Evolutionary conservation across 768 basidiomycete genomes (phyloP), one percentile per base, ranked within the genome.

Genomic region (Phaeolepiota aurea): DNA sequence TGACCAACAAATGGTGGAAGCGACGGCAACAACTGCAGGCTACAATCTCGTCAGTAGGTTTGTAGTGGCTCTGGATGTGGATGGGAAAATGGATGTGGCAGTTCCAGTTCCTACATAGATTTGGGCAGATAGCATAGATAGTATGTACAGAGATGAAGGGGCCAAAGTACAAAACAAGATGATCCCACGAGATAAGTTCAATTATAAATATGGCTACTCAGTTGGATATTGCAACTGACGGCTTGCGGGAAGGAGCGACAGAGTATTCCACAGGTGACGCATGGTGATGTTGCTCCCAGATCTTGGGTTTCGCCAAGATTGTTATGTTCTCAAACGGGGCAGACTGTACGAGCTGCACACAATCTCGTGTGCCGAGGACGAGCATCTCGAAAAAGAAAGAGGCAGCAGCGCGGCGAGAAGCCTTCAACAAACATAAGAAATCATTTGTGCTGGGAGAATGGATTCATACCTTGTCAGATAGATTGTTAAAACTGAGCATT

Each of bases 381-480:
- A 99, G 80, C 22, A 97, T 63, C 60, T 99, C 96, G 56, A 99
- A 99, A 72, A 99, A 99, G 70, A 99, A 97, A 1, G 90, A 82
- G 1, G 94, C 79, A 1, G 94, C 91, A 10, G 92, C 96, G 31
- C 90, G 79, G 35, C 88, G 82, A 7, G 89, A 86, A 10, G 91
- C 85, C 88, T 93, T 11, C 21, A 37, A 37, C 23, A 37, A 28
- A 5, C 37, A 11, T 47, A 30, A 41, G 39, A 33, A 44, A 12
- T 37, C 20, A 13, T 36, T 9, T 16, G 25, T 10, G 40, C 18
- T 35, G 18, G 12, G 18, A 22, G 36, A 20, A n/a, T 39, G 28
- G 39, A 23, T 28, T 35, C 62, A 31, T 44, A 87, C 89, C 69
- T 88, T 88, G 48, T 85, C 72, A 11, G 88, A 72, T 66, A 90